Evolutionary conservation across 2,329 filamentous ascomycete species (phyloP).

Genomic region (Orbilia brochopaga): DNA sequence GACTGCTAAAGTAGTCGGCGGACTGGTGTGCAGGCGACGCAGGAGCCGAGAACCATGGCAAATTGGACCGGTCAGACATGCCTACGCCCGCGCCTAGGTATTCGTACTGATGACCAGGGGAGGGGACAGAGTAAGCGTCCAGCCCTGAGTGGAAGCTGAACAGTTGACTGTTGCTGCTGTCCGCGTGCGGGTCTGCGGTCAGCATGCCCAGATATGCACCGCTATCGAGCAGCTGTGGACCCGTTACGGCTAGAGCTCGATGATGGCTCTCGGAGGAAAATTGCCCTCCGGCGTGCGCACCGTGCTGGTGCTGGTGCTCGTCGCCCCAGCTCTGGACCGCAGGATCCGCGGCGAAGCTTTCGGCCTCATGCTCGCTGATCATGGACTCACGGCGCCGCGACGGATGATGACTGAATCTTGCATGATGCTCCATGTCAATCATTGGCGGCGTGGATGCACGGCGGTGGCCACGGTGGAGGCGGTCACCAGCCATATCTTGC

Average conservation of each 20-base stretch:
- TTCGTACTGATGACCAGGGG: conserved; percentile 50
- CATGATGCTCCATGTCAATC: conserved; percentile 49
- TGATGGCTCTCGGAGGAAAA: conserved; percentile 45
- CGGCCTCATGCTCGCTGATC: conserved; percentile 40
- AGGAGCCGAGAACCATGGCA: conserved; percentile 51
- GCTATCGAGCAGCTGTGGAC: conserved; percentile 50
- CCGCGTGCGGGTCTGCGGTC: conserved; percentile 51
- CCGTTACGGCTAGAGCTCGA: conserved; percentile 43
- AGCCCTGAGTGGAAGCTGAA: conserved; percentile 50
- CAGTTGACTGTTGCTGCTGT: conserved; percentile 30
- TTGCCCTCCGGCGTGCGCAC: conserved; percentile 10
- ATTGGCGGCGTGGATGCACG: conserved; percentile 46
- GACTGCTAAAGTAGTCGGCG: conserved; percentile 47
- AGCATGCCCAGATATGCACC: conserved; percentile 51
- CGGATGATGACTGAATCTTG: conserved; percentile 50
- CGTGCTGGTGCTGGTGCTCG: conserved; percentile 31
- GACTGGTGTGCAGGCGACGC: conserved; percentile 49
- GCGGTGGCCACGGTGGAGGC: conserved; percentile 46
- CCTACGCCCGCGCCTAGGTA: conserved; percentile 48
- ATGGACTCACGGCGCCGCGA: conserved; percentile 49
- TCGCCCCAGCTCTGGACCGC: conserved; percentile 48
- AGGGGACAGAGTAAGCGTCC: conserved; percentile 50
- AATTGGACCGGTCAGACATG: conserved; percentile 51
- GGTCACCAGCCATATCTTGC: conserved; percentile 47
- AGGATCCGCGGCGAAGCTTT: conserved; percentile 46